Percentiles rank a stretch among this genome's conserved stretches.
These are phyloP conservation scores for Fermentozyma sake DNA, from an alignment of 1,139 yeast species.

Conservation along the genomic window DNA sequence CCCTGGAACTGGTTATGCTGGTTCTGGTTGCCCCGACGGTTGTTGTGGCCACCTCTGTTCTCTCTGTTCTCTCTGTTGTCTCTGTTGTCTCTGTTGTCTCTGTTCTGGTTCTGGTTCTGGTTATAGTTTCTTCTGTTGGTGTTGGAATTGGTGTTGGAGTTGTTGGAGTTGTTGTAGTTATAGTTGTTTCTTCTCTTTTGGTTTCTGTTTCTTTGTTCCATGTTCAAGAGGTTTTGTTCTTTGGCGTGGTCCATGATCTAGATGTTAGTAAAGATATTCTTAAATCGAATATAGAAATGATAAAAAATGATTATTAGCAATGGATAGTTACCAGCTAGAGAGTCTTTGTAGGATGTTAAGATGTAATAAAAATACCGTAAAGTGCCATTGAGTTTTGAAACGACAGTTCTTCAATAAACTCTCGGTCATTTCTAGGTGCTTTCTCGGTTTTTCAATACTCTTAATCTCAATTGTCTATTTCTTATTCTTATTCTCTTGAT, in stretches of 20 bases:
- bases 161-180: conserved; percentile 7
- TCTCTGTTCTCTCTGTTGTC: conserved; percentile 3
- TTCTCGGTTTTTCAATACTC: no score
- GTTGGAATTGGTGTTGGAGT: conserved; percentile 8
- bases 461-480: no score
- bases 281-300: no score
- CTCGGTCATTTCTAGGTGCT: no score
- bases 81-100: conserved; percentile 8
- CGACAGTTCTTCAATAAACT: no score
- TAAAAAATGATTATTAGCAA: no score
- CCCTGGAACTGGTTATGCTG: conserved; percentile 5
- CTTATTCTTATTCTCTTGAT: no score
- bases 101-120: conserved; percentile 7
- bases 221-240: conserved; percentile 54
- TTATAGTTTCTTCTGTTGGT: conserved; percentile 21
- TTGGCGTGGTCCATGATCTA: conserved; percentile 85
- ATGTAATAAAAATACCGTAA: no score
- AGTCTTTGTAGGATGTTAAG: no score
- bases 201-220: conserved; percentile 49
- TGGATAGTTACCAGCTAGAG: no score
- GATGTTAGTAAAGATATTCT: conserved; percentile 34
- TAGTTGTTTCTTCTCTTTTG: conserved; percentile 36
- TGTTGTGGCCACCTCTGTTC: conserved; percentile 3
- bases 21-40: conserved; percentile 4
- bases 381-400: no score